These are phyloP conservation scores for Mycocentrospora acerina DNA, from an alignment of 2,329 filamentous ascomycete genomes.

Conservation along the genomic window DNA sequence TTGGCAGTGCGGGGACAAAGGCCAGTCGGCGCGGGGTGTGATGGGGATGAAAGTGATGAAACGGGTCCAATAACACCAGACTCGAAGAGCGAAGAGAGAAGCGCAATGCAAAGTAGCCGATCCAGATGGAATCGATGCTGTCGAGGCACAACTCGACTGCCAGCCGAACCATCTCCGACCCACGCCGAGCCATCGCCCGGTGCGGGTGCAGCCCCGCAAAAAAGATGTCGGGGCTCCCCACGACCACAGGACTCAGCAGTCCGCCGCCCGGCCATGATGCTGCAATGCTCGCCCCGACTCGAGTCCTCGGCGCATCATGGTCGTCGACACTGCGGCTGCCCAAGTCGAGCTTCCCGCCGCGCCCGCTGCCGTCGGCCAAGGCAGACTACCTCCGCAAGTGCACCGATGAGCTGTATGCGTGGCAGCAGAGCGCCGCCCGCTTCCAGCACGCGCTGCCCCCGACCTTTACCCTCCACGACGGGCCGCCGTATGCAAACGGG, in stretches of 20 bases:
- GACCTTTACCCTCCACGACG: conserved; percentile 86
- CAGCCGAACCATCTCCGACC: conserved; percentile 1
- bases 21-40: no score
- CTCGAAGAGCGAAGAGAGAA: no score
- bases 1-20: no score
- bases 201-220: conserved; percentile 1
- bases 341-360: conserved; percentile 51
- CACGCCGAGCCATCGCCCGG: conserved; percentile 1
- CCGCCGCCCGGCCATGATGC: conserved; percentile 31
- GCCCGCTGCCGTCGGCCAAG: conserved; percentile 37
- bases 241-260: conserved; percentile 5
- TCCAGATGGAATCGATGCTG: no score
- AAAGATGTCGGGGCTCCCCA: conserved; percentile 1
- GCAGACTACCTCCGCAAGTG: conserved; percentile 68
- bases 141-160: no score
- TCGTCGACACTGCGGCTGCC: conserved; percentile 51
- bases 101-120: no score
- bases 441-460: conserved; percentile 52
- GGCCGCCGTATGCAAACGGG: conserved; percentile 95
- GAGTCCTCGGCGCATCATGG: conserved; percentile 44
- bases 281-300: conserved; percentile 43
- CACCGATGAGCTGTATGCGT: conserved; percentile 84
- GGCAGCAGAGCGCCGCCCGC: conserved; percentile 64
- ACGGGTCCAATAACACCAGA: no score
- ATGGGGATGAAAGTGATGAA: no score